A percentile compares a stretch with the other conserved stretches of the same genome.
These are phyloP conservation scores for Microascus cirrosus DNA, from an alignment of 2,329 filamentous ascomycete genomes.

Conservation along the genomic window DNA sequence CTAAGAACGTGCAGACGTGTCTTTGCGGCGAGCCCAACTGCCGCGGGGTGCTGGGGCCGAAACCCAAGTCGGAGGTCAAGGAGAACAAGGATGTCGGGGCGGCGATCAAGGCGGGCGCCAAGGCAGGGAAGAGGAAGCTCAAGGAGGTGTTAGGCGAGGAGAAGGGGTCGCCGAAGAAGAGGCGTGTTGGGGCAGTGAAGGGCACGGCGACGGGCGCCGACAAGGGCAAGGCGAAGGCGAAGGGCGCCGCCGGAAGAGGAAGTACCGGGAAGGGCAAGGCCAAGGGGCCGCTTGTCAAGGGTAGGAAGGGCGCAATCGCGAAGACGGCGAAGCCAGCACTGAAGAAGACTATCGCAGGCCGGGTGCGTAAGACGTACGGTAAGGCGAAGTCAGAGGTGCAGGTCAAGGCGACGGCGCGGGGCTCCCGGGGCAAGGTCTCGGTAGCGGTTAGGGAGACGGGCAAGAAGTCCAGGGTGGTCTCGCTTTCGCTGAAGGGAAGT, in stretches of 20 bases:
- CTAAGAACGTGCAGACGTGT: constrained; percentile 58
- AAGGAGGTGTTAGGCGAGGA: constrained; percentile 1
- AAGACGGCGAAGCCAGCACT: constrained; percentile 10
- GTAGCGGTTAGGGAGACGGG: background rate
- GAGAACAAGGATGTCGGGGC: constrained; percentile 6
- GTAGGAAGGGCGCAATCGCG: background rate
- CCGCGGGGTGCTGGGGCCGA: constrained; percentile 52
- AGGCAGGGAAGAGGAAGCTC: constrained; percentile 5
- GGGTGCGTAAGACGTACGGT: constrained; percentile 5
- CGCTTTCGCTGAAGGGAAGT: background rate
- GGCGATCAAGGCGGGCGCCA: constrained; percentile 1
- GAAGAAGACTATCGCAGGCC: constrained; percentile 12
- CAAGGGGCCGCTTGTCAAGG: constrained; percentile 21
- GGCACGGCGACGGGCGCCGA: background rate
- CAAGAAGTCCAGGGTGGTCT: constrained; percentile 19
- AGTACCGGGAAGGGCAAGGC: background rate
- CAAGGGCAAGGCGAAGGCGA: background rate
- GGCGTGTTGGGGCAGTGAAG: background rate
- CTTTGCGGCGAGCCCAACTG: constrained; percentile 53
- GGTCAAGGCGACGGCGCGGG: background rate
- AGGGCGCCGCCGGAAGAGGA: background rate
- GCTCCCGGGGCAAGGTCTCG: background rate
- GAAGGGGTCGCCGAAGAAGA: constrained; percentile 4
- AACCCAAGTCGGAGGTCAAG: constrained; percentile 35
- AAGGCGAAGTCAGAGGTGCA: background rate